phyloP scores from a whole-genome alignment of 2,329 filamentous ascomycete species.

The Juglanconis oblonga region DNA sequence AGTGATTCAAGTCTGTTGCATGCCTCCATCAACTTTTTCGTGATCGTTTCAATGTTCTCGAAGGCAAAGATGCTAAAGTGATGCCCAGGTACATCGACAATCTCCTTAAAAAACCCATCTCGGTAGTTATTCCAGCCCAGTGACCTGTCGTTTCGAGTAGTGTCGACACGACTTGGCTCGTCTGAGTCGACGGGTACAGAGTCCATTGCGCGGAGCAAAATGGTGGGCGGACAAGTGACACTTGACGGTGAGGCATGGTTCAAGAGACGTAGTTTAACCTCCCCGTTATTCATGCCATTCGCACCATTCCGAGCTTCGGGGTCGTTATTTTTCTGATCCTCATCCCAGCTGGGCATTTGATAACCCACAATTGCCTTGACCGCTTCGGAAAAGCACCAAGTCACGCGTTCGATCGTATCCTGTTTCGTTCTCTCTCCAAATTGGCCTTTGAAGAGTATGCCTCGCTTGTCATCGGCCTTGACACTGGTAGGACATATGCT shows the following conservation, averaged over 20 bases:
- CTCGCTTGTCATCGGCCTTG: constrained; percentile 12
- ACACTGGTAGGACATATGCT: constrained; percentile 35
- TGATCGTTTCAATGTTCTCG: constrained; percentile 25
- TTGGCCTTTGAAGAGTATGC: constrained; percentile 24
- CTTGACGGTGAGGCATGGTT: no score
- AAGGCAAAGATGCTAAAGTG: constrained; percentile 48
- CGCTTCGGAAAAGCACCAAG: constrained; percentile 41
- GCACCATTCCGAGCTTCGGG: neutral
- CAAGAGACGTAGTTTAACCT: neutral
- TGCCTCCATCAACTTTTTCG: constrained; percentile 25
- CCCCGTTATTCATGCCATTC: neutral
- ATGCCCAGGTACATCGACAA: constrained; percentile 49
- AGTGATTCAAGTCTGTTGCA: constrained; percentile 25
- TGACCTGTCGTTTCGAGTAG: constrained; percentile 36
- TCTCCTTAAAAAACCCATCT: constrained; percentile 38
- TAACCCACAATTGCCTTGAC: constrained; percentile 38
- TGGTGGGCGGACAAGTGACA: constrained; percentile 33
- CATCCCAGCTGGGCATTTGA: constrained; percentile 37
- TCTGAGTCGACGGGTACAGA: constrained; percentile 32
- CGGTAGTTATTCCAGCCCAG: constrained; percentile 51
- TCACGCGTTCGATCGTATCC: constrained; percentile 27
- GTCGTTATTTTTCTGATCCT: neutral
- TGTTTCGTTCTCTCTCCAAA: constrained; percentile 26
- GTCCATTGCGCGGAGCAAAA: constrained; percentile 45
- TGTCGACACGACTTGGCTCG: constrained; percentile 37